Evolutionary conservation across 306 rosid species (phyloP), one percentile per base, ranked within the genome.

Genomic region (Vigna nakashimae): DNA sequence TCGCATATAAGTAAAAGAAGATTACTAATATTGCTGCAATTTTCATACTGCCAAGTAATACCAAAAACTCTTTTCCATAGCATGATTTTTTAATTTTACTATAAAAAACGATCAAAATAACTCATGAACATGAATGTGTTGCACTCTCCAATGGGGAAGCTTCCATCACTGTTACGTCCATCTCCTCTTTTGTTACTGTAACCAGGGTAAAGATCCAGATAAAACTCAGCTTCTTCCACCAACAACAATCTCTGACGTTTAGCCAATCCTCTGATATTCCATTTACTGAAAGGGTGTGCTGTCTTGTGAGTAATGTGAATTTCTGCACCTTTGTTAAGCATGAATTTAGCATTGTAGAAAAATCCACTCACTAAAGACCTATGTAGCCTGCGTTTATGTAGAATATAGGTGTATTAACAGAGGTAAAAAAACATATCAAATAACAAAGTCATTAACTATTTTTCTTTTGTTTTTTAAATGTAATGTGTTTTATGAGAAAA

Each of bases 281-380:
- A 84, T 0, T 12, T 13, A 17, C 24, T 6, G 57, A 10, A 88
- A 5, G 90, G 84, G 18, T 81, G 0, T 0, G 78, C 4, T 2
- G 71, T 82, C 84, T 90, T 87, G 88, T 87, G 90, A 0, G 89
- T 83, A 2, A 87, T 34, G 66, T 89, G 91, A 65, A 87, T 79
- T 71, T 83, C 78, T 1, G 84, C 89, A 1, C 2, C 10, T 6
- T 0, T 1, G 11, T 2, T 15, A 30, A 87, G 20, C 83, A 87
- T 60, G 9, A 16, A 1, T 1, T 13, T 58, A 58, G 65, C 65
- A 58, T 13, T 58, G 14, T 12, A 5, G n/a, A 58, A 0, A 58
- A 58, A 58, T 2, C 65, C 65, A 26, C 40, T 28, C 40, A 26
- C 42, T 26, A 58, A 24, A 10, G 1, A 0, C 38, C 7, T 10